Evolutionary conservation across 2,329 filamentous ascomycete species (phyloP), one percentile per base, ranked within the genome.

Genomic region (Aspergillus sojae): DNA sequence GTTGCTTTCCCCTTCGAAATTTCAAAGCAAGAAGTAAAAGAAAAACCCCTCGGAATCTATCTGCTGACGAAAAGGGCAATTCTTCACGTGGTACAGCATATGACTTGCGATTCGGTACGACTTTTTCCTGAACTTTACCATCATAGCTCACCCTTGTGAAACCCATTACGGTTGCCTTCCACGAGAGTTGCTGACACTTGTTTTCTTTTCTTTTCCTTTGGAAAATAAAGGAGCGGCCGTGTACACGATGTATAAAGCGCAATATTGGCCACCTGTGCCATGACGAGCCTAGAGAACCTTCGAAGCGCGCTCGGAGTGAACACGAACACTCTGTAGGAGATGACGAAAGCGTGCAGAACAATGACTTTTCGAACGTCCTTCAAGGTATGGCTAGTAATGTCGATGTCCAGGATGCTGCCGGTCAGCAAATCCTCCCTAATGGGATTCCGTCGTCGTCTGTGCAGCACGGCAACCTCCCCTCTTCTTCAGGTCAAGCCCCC

Each of bases 261-360:
- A 97, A 97, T 82, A 99, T 99, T 79, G 95, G 94, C 73, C 95
- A 99, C 80, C 86, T 99, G 70, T 99, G 95, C 80, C 95, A 97
- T 82, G 95, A 99, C 80, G 95, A 98, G 81, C 94, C 94, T 70
- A 90, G 94, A 79, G 94, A 99, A 75, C 84, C 89, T 70, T 87
- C 90, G 64, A 96, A 95, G 81, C 94, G 94, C 80, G 81, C 86
- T 71, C 97, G 94, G 81, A 86, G 83, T 75, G 83, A 87, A 70
- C 82, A 83, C 67, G 85, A 83, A 65, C 80, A 84, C 64, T 83
- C 86, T 58, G 80, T 82, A 50, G 83, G 84, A 62, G 88, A 91
- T 71, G 88, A 91, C 75, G 85, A 88, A 68, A 85, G 67, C 62
- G 73, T 75, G 56, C 75, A 78, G 28, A 79, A 75, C 62, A 78